These are phyloP conservation scores for Amanita molliuscula DNA, from an alignment of 768 basidiomycete species.

Conservation along the genomic window DNA sequence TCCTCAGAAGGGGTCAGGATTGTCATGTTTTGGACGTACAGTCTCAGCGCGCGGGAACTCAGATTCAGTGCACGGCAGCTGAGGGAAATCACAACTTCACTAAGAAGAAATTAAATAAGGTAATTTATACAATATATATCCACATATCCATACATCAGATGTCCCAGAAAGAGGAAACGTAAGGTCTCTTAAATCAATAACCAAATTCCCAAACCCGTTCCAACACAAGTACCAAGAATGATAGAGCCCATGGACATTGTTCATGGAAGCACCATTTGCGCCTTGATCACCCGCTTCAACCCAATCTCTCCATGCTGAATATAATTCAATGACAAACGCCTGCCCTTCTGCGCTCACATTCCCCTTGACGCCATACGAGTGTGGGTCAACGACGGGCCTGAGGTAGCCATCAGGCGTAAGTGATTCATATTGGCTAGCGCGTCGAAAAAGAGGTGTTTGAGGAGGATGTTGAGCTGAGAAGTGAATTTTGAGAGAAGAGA, in stretches of 20 bases:
- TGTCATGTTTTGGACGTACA: too few relatives aligned
- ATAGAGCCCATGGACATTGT: not conserved
- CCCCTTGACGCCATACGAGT: conserved; percentile 37
- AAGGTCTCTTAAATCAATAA: not conserved
- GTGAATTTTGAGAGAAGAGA: conserved; percentile 14
- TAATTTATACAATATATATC: too few relatives aligned
- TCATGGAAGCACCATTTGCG: conserved; percentile 24
- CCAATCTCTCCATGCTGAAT: conserved; percentile 75
- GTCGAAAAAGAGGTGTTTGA: conserved; percentile 8
- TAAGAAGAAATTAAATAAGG: too few relatives aligned
- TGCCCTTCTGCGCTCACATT: conserved; percentile 61
- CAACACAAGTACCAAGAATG: not conserved
- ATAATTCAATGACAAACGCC: conserved; percentile 68
- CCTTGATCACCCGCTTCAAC: conserved; percentile 42
- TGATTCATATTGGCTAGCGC: conserved; percentile 24
- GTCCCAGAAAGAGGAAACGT: too few relatives aligned
- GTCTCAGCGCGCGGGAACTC: too few relatives aligned
- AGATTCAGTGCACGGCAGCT: too few relatives aligned
- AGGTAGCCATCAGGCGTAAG: conserved; percentile 53
- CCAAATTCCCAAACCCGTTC: not conserved
- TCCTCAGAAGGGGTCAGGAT: too few relatives aligned
- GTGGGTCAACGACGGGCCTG: conserved; percentile 66
- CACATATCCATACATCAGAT: too few relatives aligned
- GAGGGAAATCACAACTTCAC: too few relatives aligned
- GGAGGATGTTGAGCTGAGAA: conserved; percentile 7